Base-by-base conservation (phyloP, 23 red algal genomes). In the Gracilaria vermiculophylla region DNA sequence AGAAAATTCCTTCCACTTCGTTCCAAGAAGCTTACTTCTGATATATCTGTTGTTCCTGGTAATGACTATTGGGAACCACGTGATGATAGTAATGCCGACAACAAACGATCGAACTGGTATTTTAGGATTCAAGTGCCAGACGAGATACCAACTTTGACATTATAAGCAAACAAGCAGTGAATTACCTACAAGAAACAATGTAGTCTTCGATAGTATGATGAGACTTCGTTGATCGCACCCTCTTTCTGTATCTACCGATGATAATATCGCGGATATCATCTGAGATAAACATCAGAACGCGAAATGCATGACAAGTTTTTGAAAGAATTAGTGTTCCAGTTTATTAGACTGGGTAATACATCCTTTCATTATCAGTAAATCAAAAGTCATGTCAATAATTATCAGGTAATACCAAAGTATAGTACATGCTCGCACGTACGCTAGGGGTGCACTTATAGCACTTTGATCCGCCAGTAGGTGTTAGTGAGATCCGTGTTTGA, bases 31-130 rank as follows among this genome's bases (percentile, higher is more conserved):
- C 64, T 91, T 36, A 12, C 57, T 55, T 43, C 25, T 2, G 66
- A 58, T 57, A 61, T 35, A 0, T 34, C 70, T 51, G 36, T 91
- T 17, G 57, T 69, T 11, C 47, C 53, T 69, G 87, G 87, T 3
- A 72, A 55, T 42, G 87, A 91, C 33, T 81, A 81, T 24, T 91
- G 87, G 87, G 87, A 91, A 54, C 74, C 87, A 0, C 44, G 58
- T 3, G 87, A 81, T 81, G 54, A 81, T 12, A 73, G 11, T n/a
- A 81, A 69, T 61, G 9, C 87, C 0, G 87, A 91, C 39, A 81
- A 81, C 45, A 81, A 80, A 25, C 57, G 44, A 43, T 69, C 61
- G 13, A 91, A 81, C 62, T 91, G 62, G 58, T 91, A 91, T 60
- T 91, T 76, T 58, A 8, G 87, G 16, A 91, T 91, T 28, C 53